A percentile compares a stretch with the other conserved stretches of the same genome.
phyloP scores from a whole-genome alignment of 805 yeast species.

The Ogataea polymorpha region DNA sequence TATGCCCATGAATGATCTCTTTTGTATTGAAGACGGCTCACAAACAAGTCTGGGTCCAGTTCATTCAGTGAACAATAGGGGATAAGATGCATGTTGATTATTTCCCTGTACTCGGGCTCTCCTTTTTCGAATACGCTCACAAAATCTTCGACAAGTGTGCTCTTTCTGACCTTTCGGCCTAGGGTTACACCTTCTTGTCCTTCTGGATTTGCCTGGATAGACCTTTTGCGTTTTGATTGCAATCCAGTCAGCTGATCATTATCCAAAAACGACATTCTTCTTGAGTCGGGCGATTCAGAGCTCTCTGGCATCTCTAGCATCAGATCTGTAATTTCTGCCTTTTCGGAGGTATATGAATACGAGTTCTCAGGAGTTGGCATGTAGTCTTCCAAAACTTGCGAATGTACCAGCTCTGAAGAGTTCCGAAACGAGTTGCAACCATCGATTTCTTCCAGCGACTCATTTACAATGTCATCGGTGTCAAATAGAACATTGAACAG shows the following conservation, averaged over 20 bases:
- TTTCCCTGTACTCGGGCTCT: constrained; percentile 9
- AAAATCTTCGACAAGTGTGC: constrained; percentile 13
- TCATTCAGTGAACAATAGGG: constrained; percentile 17
- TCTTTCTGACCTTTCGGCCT: constrained; percentile 4
- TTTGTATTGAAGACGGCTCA: constrained; percentile 3
- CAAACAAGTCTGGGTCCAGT: constrained; percentile 10
- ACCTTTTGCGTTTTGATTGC: background rate
- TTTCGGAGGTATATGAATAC: background rate
- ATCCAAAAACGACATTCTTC: constrained; percentile 7
- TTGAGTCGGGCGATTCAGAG: constrained; percentile 2
- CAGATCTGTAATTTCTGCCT: constrained; percentile 2
- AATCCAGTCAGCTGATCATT: constrained; percentile 1
- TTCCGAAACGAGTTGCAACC: constrained; percentile 7
- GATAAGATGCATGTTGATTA: constrained; percentile 14
- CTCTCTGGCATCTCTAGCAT: constrained; percentile 3
- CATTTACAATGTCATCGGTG: background rate
- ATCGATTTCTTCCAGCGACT: constrained; percentile 1
- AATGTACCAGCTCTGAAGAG: constrained; percentile 1
- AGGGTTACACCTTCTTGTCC: background rate
- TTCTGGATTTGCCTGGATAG: background rate
- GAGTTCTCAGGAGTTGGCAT: constrained; percentile 1
- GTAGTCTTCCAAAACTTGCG: background rate
- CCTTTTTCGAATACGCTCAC: constrained; percentile 6
- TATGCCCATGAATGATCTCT: constrained; percentile 7
- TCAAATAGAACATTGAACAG: background rate